These are phyloP conservation scores for Cokeromyces recurvatus DNA, from an alignment of 371 early-diverging fungal genomes.

Conservation along the genomic window DNA sequence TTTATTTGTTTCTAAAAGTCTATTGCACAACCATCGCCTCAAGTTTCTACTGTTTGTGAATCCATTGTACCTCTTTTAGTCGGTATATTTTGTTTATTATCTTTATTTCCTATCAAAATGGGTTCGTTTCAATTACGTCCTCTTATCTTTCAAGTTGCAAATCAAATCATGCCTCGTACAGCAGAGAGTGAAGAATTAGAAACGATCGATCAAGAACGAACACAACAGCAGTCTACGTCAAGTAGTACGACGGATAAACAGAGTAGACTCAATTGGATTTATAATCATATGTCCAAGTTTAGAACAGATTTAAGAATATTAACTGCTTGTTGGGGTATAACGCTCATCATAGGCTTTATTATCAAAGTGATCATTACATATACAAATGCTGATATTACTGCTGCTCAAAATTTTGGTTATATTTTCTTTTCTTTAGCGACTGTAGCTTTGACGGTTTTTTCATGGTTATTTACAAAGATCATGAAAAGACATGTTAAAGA, in stretches of 20 bases:
- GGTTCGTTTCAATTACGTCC: slow-evolving; percentile 33
- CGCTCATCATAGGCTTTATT: slow-evolving; percentile 31
- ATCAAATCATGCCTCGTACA: slow-evolving; percentile 39
- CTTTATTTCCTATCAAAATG: slow-evolving; percentile 31
- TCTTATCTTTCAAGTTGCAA: slow-evolving; percentile 31
- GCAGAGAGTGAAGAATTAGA: slow-evolving; percentile 17
- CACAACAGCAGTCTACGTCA: neutral
- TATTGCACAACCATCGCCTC: slow-evolving; percentile 33
- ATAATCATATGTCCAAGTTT: slow-evolving; percentile 26
- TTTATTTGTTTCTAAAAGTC: slow-evolving; percentile 14
- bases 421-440: slow-evolving; percentile 30
- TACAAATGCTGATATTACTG: slow-evolving; percentile 22
- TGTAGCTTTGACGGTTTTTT: slow-evolving; percentile 17
- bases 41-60: slow-evolving; percentile 28
- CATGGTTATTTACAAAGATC: slow-evolving; percentile 31
- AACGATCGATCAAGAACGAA: slow-evolving; percentile 15
- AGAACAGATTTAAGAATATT: slow-evolving; percentile 35
- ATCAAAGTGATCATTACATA: slow-evolving; percentile 31
- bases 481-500: slow-evolving; percentile 22
- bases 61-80: slow-evolving; percentile 30
- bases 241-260: neutral
- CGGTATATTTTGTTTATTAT: slow-evolving; percentile 32
- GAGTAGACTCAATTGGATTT: slow-evolving; percentile 11
- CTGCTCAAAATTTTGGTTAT: slow-evolving; percentile 25
- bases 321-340: slow-evolving; percentile 38